Evolutionary conservation across 257 asterid genomes (phyloP).

Genomic region (Thymus mandschuricus): DNA sequence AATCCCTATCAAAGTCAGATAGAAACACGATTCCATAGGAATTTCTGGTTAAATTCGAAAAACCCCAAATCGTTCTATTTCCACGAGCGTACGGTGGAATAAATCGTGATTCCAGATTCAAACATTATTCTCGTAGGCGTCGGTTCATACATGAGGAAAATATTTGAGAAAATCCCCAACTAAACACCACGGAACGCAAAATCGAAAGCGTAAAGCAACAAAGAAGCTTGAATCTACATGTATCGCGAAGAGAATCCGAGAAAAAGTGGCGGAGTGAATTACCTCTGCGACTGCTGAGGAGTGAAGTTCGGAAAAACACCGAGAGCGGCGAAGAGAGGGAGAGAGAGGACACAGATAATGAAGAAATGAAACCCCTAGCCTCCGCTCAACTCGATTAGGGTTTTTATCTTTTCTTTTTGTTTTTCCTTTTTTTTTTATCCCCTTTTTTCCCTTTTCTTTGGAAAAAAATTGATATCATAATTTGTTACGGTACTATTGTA

Average conservation of each 20-base stretch:
- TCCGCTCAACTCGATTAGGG: neutral
- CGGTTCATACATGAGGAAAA: neutral
- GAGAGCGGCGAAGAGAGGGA: neutral
- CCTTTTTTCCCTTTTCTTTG: too few relatives aligned
- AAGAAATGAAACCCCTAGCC: constrained; percentile 18
- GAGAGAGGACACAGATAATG: constrained; percentile 1
- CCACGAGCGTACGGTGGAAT: neutral
- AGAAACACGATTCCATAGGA: neutral
- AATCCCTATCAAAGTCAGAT: too few relatives aligned
- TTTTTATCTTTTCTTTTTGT: neutral
- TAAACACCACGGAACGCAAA: neutral
- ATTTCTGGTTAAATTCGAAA: neutral
- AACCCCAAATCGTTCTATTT: constrained; percentile 11
- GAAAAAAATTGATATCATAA: too few relatives aligned
- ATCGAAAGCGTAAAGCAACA: neutral
- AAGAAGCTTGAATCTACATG: neutral
- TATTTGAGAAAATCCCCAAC: neutral
- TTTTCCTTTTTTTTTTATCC: too few relatives aligned
- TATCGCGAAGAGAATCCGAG: neutral
- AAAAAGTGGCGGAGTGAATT: neutral
- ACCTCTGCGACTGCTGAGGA: constrained; percentile 36
- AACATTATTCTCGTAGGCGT: neutral
- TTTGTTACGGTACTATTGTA: too few relatives aligned
- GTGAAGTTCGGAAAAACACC: constrained; percentile 19
- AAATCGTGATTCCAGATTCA: neutral